Evolutionary conservation across 2,329 filamentous ascomycete genomes (phyloP), one percentile per base, ranked within the genome.

Genomic region (Shiraia sp.): DNA sequence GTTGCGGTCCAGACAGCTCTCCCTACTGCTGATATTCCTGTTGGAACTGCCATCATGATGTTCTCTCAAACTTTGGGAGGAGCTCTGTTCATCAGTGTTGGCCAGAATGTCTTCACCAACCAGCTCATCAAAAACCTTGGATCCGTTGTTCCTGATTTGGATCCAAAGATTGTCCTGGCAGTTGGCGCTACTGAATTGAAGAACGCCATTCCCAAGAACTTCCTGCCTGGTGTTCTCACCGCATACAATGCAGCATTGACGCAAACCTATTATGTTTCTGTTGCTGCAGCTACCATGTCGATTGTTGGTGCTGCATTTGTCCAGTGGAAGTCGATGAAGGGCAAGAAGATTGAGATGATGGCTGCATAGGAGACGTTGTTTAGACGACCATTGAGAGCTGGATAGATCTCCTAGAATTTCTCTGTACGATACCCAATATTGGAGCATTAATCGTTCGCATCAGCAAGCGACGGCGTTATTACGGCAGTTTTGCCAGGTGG

Each of bases 241-340:
- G 85, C 83, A 0, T 89, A 89, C 69, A 88, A 87, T 58, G 62
- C 72, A 16, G 74, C 83, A 0, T 65, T 89, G 26, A 75, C 75
- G 2, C 68, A 76, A 43, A 77, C 78, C 1, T 88, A 86, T 59
- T 78, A 80, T 47, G 79, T 87, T 7, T 77, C 75, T 2, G 70
- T 85, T 6, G 76, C 79, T 2, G 69, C 83, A 57, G 73, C 76
- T 0, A 72, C 72, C 6, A 41, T 84, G 7, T 77, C 75, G 4
- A 72, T 86, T 10, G 26, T 85, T 6, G 83, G 80, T 0, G 73
- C 77, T 0, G 54, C 75, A 1, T 68, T 72, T 6, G 77, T 87
- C 52, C 79, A 87, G 69, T 88, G 83, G 83, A 79, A 74, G 62
- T 83, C 73, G 50, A 82, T 88, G 57, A 87, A 87, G 73, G 81